Evolutionary conservation across 2,329 filamentous ascomycete genomes (phyloP).

Genomic region (Polychaeton citri): DNA sequence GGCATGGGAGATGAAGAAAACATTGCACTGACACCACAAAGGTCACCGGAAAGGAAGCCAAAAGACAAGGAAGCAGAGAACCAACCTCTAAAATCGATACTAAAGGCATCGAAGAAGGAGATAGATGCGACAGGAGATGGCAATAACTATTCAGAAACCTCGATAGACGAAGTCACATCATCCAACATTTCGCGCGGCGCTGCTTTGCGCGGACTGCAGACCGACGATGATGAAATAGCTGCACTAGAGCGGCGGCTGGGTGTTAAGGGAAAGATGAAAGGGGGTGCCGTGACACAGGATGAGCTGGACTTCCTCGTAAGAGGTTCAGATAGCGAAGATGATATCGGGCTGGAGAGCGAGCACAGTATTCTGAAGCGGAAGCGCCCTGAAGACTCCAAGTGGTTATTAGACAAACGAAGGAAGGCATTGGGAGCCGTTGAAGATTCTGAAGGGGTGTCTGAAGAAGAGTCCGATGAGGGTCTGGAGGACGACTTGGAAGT

Average conservation of each 20-base stretch:
- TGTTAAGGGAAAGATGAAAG: constrained; percentile 58
- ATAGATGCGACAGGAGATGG: constrained; percentile 2
- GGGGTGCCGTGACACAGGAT: constrained; percentile 57
- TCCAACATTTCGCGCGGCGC: constrained; percentile 7
- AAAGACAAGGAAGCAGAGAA: constrained; percentile 13
- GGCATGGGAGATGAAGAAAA: constrained; percentile 9
- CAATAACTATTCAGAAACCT: not conserved
- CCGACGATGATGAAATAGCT: constrained; percentile 82
- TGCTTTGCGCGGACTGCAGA: constrained; percentile 42
- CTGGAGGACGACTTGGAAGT: constrained; percentile 15
- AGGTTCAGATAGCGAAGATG: constrained; percentile 39
- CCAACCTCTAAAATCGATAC: constrained; percentile 23
- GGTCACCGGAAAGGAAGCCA: constrained; percentile 5
- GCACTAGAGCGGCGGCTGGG: constrained; percentile 79
- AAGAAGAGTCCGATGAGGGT: constrained; percentile 16
- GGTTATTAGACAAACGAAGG: constrained; percentile 44
- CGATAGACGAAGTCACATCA: constrained; percentile 3
- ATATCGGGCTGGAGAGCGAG: constrained; percentile 5
- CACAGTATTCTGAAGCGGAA: constrained; percentile 40
- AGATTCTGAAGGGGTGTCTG: constrained; percentile 11
- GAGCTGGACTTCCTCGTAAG: constrained; percentile 68
- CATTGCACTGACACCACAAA: constrained; percentile 1
- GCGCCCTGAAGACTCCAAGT: constrained; percentile 45
- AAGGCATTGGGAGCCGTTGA: constrained; percentile 30
- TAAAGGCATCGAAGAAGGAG: constrained; percentile 18